Percentiles rank a stretch among this genome's conserved stretches.
Conservation (phyloP, 179 eudicot species). For the Patellifolia procumbens region DNA sequence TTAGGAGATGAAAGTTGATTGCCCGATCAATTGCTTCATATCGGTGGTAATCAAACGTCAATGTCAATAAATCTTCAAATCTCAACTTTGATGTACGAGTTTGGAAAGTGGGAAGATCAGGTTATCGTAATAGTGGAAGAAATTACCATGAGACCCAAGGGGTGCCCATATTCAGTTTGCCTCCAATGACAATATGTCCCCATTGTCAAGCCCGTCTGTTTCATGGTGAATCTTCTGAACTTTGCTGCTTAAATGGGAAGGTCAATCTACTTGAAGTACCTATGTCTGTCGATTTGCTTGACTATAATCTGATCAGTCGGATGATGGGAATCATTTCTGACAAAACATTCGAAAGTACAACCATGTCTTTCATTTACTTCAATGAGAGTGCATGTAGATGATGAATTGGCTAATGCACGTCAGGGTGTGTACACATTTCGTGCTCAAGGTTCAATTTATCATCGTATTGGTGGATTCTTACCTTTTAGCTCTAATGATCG, state of each 20-base stretch:
- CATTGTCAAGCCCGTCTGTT: slow-evolving; percentile 2
- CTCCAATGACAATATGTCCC: not conserved
- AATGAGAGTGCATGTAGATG: not conserved
- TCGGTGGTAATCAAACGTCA: no score
- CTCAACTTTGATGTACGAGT: not conserved
- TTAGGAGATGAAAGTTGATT: no score
- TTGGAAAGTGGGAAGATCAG: not conserved
- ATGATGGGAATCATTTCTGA: not conserved
- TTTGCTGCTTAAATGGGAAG: not conserved
- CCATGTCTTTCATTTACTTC: not conserved
- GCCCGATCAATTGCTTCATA: no score
- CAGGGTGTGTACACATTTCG: slow-evolving; percentile 2
- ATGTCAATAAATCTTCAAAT: no score
- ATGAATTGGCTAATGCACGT: not conserved
- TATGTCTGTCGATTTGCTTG: not conserved
- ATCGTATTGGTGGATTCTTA: not conserved
- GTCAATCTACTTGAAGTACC: not conserved
- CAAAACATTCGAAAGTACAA: not conserved
- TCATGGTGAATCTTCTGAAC: not conserved
- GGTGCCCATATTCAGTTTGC: not conserved
- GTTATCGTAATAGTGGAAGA: slow-evolving; percentile 1
- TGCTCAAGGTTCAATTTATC: not conserved
- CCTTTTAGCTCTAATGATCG: not conserved
- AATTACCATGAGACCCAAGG: not conserved
- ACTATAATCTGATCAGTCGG: not conserved